Evolutionary conservation across 2,329 filamentous ascomycete genomes (phyloP), one percentile per base, ranked within the genome.

Genomic region (Aspergillus sp.): DNA sequence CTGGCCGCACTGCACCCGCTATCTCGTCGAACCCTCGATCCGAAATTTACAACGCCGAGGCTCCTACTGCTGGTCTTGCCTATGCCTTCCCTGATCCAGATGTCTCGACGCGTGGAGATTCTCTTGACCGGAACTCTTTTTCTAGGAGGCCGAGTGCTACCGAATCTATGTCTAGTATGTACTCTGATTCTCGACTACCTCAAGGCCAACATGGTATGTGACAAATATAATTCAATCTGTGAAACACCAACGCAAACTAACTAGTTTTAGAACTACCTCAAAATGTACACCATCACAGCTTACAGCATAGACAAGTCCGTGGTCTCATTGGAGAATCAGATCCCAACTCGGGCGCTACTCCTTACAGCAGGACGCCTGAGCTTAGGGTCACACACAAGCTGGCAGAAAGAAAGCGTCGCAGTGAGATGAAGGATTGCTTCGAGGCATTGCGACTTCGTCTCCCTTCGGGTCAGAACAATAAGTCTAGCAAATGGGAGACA

Each of bases 401-500:
- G 24, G 79, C 79, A 15, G 79, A 81, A 69, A 73, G 79, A 15
- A 81, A 81, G 65, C 77, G 79, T 39, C 77, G 79, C 46, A 81
- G 79, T 56, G 79, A 81, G 61, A 81, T 81, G 79, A 81, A 81
- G 59, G 78, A 80, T 63, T 79, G 79, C 50, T 81, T 81, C 59
- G 79, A 81, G 63, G 68, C 73, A 19, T 64, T 81, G 44, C 73
- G 79, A 31, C 64, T 73, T 39, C 75, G 77, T 31, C 70, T 81
- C 2, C 79, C 79, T 4, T 70, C 76, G 15, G 74, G 68, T 55
- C 78, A 79, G 62, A 79, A 76, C 60, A 80, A 79, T 65, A 81
- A 81, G 62, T 80, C 79, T 7, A 81, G 79, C 66, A 81, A 81
- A 69, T 81, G 79, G 79, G 79, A 81, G 62, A 81, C 78, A 1